Conservation (phyloP, 2,329 filamentous ascomycete species). For the Penicillium psychrosexuale region DNA sequence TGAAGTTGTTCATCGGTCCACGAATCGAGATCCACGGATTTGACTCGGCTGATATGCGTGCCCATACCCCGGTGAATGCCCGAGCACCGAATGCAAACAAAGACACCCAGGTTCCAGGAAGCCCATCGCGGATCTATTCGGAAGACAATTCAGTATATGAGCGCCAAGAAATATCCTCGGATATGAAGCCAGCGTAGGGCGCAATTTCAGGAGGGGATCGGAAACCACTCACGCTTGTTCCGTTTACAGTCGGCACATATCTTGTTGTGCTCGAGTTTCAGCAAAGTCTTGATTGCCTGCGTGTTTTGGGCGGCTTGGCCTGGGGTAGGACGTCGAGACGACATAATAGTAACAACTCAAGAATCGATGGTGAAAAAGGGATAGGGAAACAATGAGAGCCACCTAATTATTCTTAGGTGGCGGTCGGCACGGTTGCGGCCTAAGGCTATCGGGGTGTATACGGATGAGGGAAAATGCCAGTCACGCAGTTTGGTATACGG, state of each 20-base stretch:
- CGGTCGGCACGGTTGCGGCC: slow-evolving; percentile 28
- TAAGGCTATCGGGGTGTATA: slow-evolving; percentile 23
- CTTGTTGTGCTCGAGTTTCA: slow-evolving; percentile 95
- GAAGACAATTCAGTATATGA: slow-evolving; percentile 16
- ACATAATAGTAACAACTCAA: slow-evolving; percentile 30
- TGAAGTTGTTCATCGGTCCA: slow-evolving; percentile 98
- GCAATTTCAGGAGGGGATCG: slow-evolving; percentile 11
- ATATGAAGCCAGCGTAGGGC: slow-evolving; percentile 11
- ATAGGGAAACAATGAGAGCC: slow-evolving; percentile 21
- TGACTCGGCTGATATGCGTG: slow-evolving; percentile 96
- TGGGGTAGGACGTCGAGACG: slow-evolving; percentile 59
- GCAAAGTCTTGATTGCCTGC: slow-evolving; percentile 85
- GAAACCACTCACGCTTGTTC: slow-evolving; percentile 75
- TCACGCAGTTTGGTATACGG: slow-evolving; percentile 20
- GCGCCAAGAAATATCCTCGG: neutral
- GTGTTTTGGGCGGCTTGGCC: slow-evolving; percentile 91
- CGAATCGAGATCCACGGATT: slow-evolving; percentile 94
- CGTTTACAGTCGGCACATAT: slow-evolving; percentile 97
- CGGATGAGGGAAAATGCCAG: slow-evolving; percentile 23
- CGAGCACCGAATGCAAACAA: slow-evolving; percentile 96
- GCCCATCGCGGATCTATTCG: slow-evolving; percentile 89
- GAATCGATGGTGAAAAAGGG: slow-evolving; percentile 11
- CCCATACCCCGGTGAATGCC: slow-evolving; percentile 99
- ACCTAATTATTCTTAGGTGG: slow-evolving; percentile 28
- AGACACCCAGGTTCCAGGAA: slow-evolving; percentile 96